phyloP scores from a whole-genome alignment of 441 rosid genomes.

The Adansonia gregorii region DNA sequence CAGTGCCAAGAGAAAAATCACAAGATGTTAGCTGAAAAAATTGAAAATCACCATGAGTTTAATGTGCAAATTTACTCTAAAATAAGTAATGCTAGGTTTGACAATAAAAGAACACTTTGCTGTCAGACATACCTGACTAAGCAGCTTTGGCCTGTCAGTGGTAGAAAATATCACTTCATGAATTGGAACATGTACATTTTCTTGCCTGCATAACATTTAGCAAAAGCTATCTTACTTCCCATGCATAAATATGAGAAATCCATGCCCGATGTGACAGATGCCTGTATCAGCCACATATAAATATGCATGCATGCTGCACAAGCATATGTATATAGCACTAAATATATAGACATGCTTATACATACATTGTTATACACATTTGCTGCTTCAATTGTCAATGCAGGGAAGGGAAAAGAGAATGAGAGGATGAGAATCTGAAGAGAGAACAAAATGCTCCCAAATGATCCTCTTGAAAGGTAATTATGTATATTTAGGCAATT shows the following conservation, averaged over 20 bases:
- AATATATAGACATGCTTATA: not conserved
- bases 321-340: not conserved
- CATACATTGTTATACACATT: not conserved
- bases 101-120: not conserved
- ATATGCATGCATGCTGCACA: not conserved
- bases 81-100: not conserved
- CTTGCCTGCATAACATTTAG: constrained; percentile 53
- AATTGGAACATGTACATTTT: constrained; percentile 38
- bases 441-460: not conserved
- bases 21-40: not conserved
- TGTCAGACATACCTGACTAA: constrained; percentile 62
- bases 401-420: not conserved
- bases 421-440: constrained; percentile 8
- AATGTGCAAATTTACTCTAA: not conserved
- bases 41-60: not conserved
- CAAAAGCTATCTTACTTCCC: constrained; percentile 26
- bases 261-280: constrained; percentile 12
- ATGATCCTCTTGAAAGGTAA: constrained; percentile 2
- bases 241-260: not conserved
- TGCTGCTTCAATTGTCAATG: not conserved
- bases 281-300: not conserved
- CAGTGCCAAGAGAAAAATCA: not conserved
- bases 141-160: constrained; percentile 77
- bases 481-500: not conserved
- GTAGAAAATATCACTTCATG: constrained; percentile 82